Evolutionary conservation across 1,284 basidiomycete species (phyloP).

Genomic region (Ganoderma sinense): DNA sequence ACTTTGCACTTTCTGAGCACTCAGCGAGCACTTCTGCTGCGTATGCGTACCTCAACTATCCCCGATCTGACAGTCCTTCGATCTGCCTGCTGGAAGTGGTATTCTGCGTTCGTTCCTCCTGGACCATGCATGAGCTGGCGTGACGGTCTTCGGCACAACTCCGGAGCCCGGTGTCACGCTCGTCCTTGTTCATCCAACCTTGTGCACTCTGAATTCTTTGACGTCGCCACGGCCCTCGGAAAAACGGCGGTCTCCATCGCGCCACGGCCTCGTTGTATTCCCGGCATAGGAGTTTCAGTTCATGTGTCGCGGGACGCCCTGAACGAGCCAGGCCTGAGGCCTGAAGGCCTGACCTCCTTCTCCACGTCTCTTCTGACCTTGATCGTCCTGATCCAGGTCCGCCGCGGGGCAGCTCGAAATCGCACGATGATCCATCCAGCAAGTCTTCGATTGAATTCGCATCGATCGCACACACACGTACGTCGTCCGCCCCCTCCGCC

Average conservation of each 20-base stretch:
- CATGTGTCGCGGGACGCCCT: neutral
- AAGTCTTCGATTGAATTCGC: neutral
- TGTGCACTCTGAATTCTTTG: neutral
- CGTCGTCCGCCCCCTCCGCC: neutral
- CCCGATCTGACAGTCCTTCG: neutral
- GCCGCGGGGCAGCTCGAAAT: neutral
- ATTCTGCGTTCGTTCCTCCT: neutral
- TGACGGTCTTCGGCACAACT: neutral
- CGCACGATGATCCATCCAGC: neutral
- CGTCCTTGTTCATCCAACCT: neutral
- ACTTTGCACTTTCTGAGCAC: neutral
- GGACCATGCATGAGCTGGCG: neutral
- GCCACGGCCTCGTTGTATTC: neutral
- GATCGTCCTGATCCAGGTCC: neutral
- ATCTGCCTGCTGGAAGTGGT: neutral
- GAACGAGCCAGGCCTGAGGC: neutral
- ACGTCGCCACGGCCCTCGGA: neutral
- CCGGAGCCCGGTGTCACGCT: neutral
- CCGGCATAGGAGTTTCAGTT: neutral
- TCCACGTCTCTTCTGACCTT: neutral
- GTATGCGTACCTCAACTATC: slow-evolving; percentile 4
- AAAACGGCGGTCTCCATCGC: neutral
- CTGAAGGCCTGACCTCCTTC: neutral
- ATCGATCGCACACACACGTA: neutral
- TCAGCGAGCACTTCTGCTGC: neutral